Conservation (phyloP, 2,329 filamentous ascomycete genomes). For the Paraphaeosphaeria minitans region DNA sequence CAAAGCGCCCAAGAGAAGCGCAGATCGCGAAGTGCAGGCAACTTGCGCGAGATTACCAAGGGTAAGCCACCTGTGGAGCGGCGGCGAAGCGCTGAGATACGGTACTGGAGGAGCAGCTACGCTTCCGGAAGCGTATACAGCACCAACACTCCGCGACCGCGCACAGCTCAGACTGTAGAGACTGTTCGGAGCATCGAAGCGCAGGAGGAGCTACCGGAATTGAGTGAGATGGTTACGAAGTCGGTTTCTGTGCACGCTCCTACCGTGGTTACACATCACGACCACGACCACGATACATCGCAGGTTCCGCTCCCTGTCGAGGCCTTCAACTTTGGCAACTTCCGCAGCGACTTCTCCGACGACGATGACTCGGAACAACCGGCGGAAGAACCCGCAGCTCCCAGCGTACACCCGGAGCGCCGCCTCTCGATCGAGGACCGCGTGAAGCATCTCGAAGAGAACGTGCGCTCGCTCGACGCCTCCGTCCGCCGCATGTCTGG, state of each 20-base stretch:
- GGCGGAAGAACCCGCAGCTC: constrained; percentile 14
- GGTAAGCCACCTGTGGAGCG: constrained; percentile 27
- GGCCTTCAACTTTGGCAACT: constrained; percentile 46
- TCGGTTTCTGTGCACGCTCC: not conserved
- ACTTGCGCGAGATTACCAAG: constrained; percentile 40
- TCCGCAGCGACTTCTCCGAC: constrained; percentile 31
- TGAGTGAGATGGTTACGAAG: not conserved
- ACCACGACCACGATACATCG: constrained; percentile 20
- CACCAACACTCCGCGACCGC: constrained; percentile 32
- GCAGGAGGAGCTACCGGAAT: constrained; percentile 20
- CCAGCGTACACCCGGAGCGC: constrained; percentile 13
- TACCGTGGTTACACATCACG: constrained; percentile 14
- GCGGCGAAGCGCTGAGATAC: constrained; percentile 43
- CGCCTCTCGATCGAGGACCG: constrained; percentile 43
- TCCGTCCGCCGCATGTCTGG: constrained; percentile 41
- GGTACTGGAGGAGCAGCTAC: constrained; percentile 44
- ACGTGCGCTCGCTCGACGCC: constrained; percentile 35
- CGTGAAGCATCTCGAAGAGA: constrained; percentile 38
- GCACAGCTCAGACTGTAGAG: constrained; percentile 40
- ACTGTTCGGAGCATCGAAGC: constrained; percentile 33
- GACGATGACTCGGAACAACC: constrained; percentile 25
- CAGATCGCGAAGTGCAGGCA: constrained; percentile 46
- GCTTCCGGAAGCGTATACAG: constrained; percentile 41
- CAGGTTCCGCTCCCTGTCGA: constrained; percentile 31
- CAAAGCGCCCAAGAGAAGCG: constrained; percentile 33